A percentile compares a stretch with the other conserved stretches of the same genome.
phyloP scores from a whole-genome alignment of 331 rosid genomes.

The Acacia concinna region DNA sequence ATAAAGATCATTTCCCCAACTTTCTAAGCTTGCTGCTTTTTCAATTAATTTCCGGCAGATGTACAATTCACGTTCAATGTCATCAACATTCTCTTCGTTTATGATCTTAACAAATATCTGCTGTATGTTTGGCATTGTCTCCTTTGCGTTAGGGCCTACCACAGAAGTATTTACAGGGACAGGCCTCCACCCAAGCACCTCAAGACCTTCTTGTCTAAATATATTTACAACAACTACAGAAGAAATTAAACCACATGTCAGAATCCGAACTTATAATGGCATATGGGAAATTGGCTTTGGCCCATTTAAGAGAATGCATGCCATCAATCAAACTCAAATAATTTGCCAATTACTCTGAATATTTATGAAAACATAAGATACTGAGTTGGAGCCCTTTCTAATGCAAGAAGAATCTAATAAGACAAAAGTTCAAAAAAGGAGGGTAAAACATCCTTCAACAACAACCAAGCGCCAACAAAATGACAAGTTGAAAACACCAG shows the following conservation, averaged over 20 bases:
- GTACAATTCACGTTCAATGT: constrained; percentile 94
- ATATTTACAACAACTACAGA: constrained; percentile 74
- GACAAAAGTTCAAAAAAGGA: constrained; percentile 1
- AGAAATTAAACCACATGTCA: constrained; percentile 46
- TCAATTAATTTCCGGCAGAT: constrained; percentile 95
- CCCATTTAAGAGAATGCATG: constrained; percentile 20
- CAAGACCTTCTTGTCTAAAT: constrained; percentile 95
- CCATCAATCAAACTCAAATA: constrained; percentile 3
- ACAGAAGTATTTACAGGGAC: constrained; percentile 89
- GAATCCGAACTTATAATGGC: constrained; percentile 23
- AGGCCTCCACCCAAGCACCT: constrained; percentile 98
- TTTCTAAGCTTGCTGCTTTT: constrained; percentile 74
- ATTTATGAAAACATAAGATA: constrained; percentile 2
- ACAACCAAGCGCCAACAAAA: constrained; percentile 2
- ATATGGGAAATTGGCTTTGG: background rate
- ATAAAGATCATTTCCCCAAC: constrained; percentile 96
- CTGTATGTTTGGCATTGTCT: constrained; percentile 92
- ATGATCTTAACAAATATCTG: constrained; percentile 89
- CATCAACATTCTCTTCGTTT: constrained; percentile 88
- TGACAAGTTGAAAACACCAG: constrained; percentile 1
- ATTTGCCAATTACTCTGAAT: background rate
- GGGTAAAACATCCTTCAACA: background rate
- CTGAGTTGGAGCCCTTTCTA: background rate
- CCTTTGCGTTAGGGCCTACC: constrained; percentile 88
- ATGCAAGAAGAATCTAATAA: background rate